Evolutionary conservation across 1,284 basidiomycete species (phyloP).

Genomic region (Ceratobasidium sp.): DNA sequence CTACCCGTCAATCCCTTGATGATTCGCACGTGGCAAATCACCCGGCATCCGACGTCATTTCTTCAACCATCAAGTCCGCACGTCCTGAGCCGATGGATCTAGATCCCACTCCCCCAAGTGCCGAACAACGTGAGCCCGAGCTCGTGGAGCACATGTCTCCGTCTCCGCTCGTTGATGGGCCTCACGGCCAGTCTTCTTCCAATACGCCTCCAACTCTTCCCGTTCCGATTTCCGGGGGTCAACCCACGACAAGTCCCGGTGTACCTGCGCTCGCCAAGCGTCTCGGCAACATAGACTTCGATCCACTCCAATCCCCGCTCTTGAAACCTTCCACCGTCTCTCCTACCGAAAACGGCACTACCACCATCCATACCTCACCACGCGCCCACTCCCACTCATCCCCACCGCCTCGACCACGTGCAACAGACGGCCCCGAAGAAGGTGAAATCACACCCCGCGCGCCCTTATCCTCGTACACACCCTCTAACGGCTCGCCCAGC

Average conservation of each 20-base stretch:
- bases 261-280: slow-evolving; percentile 17
- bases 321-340: not conserved
- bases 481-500: slow-evolving; percentile 12
- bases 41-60: not conserved
- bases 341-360: not conserved
- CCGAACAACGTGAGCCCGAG: not conserved
- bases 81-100: slow-evolving; percentile 23
- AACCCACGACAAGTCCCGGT: slow-evolving; percentile 10
- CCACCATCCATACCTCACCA: too few relatives aligned
- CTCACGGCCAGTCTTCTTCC: not conserved
- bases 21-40: not conserved
- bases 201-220: slow-evolving; percentile 7
- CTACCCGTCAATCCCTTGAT: too few relatives aligned
- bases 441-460: slow-evolving; percentile 29
- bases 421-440: slow-evolving; percentile 24
- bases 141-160: slow-evolving; percentile 1
- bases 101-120: not conserved
- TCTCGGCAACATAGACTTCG: slow-evolving; percentile 1
- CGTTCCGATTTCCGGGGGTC: not conserved
- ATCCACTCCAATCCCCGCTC: not conserved
- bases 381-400: not conserved
- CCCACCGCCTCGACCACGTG: slow-evolving; percentile 7
- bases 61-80: not conserved
- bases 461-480: slow-evolving; percentile 14
- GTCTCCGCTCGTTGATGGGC: slow-evolving; percentile 4